A percentile compares a stretch with the other conserved stretches of the same genome.
Conservation (phyloP, 2,329 filamentous ascomycete genomes). For the Fusarium brachygibbosum region DNA sequence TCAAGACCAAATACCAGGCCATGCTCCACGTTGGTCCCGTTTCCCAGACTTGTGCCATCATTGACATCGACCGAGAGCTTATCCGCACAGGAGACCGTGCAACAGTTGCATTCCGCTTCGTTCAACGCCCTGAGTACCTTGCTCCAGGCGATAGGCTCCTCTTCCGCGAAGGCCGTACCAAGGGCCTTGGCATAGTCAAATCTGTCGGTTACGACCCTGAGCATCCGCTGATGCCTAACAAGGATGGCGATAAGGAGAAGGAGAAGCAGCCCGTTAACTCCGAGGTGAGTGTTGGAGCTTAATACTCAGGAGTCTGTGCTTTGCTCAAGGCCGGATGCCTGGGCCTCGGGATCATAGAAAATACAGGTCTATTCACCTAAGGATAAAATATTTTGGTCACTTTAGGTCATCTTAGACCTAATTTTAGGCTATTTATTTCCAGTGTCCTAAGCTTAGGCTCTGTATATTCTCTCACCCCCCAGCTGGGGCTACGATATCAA, state of each 20-base stretch:
- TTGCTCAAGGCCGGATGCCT: not conserved
- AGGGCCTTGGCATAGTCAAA: slow-evolving; percentile 95
- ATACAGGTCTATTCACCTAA: too few species aligned
- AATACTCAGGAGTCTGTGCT: not conserved
- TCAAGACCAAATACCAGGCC: slow-evolving; percentile 96
- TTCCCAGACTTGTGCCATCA: slow-evolving; percentile 95
- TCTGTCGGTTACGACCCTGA: slow-evolving; percentile 84
- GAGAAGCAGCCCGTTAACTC: slow-evolving; percentile 38
- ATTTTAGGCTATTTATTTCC: too few species aligned
- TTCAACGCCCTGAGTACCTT: slow-evolving; percentile 93
- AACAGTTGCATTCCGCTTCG: slow-evolving; percentile 92
- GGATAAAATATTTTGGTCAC: too few species aligned
- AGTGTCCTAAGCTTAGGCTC: too few species aligned
- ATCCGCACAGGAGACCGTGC: slow-evolving; percentile 97
- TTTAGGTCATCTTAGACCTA: too few species aligned
- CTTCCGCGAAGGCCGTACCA: slow-evolving; percentile 94
- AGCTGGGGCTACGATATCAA: slow-evolving; percentile 22
- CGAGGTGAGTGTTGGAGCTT: slow-evolving; percentile 47
- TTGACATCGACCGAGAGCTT: slow-evolving; percentile 95
- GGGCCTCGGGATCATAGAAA: too few species aligned
- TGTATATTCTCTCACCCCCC: too few species aligned
- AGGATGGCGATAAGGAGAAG: slow-evolving; percentile 40
- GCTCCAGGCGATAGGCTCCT: slow-evolving; percentile 88
- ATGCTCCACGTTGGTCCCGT: slow-evolving; percentile 98
- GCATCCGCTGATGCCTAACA: slow-evolving; percentile 57